phyloP scores from a whole-genome alignment of 1,284 basidiomycete genomes.

The Wallemia mellicola region DNA sequence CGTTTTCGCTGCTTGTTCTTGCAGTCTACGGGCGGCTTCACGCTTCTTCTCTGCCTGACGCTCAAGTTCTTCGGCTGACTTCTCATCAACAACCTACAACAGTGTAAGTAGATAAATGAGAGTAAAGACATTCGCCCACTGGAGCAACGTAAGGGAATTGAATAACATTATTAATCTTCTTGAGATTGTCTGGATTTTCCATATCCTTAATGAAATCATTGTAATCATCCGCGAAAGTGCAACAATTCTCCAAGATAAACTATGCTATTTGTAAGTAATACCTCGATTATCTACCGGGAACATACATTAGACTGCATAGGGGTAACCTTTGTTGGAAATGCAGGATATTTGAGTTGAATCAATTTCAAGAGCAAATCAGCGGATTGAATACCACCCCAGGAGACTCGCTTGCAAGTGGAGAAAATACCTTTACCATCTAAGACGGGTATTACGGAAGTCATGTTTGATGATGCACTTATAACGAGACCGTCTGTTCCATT shows the following conservation, averaged over 20 bases:
- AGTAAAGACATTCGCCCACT: constrained; percentile 11
- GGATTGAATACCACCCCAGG: constrained; percentile 72
- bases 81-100: constrained; percentile 34
- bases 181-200: constrained; percentile 30
- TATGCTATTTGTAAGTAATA: constrained; percentile 17
- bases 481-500: constrained; percentile 34
- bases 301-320: constrained; percentile 22
- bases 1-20: constrained; percentile 71
- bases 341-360: constrained; percentile 82
- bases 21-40: constrained; percentile 59
- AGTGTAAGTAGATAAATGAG: background rate
- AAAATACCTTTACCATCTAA: constrained; percentile 46
- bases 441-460: constrained; percentile 63
- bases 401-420: constrained; percentile 39
- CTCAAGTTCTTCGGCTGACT: constrained; percentile 66
- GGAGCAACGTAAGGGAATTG: constrained; percentile 56
- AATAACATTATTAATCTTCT: constrained; percentile 36
- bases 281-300: constrained; percentile 13
- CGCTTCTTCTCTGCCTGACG: constrained; percentile 43
- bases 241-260: constrained; percentile 62
- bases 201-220: constrained; percentile 31
- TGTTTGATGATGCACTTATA: constrained; percentile 53
- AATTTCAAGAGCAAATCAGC: constrained; percentile 74
- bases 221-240: constrained; percentile 60
- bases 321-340: constrained; percentile 32